Percentiles rank a stretch among this genome's conserved stretches.
Conservation (phyloP, 257 asterid species). For the Salvia miltiorrhiza region DNA sequence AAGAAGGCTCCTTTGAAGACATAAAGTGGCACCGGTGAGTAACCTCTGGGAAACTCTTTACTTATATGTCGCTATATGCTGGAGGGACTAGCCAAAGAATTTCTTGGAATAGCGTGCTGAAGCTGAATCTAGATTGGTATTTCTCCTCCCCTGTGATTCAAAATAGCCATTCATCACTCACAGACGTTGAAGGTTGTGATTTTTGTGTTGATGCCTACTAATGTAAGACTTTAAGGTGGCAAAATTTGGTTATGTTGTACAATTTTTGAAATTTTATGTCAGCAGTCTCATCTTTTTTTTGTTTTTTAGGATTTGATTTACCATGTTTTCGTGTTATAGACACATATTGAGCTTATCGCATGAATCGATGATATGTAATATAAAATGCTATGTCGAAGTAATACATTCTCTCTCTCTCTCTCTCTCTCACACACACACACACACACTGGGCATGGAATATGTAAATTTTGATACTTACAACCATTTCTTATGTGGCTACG, state of each 20-base stretch:
- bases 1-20: slow-evolving; percentile 95
- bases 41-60: background rate
- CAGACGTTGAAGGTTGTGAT: background rate
- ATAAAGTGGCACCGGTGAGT: slow-evolving; percentile 20
- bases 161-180: background rate
- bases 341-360: background rate
- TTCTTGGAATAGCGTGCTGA: background rate
- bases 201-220: background rate
- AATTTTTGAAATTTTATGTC: background rate
- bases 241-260: slow-evolving; percentile 2
- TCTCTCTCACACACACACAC: too few relatives aligned
- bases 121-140: background rate
- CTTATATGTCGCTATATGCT: background rate
- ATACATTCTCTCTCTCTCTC: background rate
- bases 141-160: background rate
- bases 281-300: background rate
- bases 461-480: too few relatives aligned
- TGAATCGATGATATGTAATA: background rate
- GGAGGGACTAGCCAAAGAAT: slow-evolving; percentile 1
- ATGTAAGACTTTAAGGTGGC: slow-evolving; percentile 2
- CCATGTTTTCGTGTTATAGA: background rate
- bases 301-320: background rate
- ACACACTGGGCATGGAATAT: too few relatives aligned
- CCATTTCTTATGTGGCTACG: too few relatives aligned
- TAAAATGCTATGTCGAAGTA: background rate